Evolutionary conservation across 2,329 filamentous ascomycete genomes (phyloP).

Genomic region (Madurella fahalii): DNA sequence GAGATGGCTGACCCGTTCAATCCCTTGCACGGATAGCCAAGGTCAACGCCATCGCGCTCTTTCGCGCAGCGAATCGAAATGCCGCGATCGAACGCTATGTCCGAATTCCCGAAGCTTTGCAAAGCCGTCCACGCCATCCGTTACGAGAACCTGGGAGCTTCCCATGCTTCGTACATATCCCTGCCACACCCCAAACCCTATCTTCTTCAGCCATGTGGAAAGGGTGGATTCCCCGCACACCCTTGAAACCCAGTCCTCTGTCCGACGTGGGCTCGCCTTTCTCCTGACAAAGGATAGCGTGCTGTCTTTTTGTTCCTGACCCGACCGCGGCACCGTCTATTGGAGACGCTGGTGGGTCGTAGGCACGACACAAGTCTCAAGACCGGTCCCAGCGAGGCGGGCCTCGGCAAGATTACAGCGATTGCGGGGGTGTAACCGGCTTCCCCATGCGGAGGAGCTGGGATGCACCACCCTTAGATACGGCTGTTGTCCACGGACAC

Average conservation of each 20-base stretch:
- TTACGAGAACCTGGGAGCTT: conserved; percentile 3
- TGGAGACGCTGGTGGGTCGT: conserved; percentile 13
- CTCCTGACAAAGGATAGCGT: neutral
- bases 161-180: conserved; percentile 4
- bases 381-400: conserved; percentile 20
- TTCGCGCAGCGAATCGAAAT: conserved; percentile 13
- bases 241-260: conserved; percentile 10
- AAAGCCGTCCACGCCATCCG: conserved; percentile 4
- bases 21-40: neutral
- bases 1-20: neutral
- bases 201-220: conserved; percentile 7
- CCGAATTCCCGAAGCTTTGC: conserved; percentile 17
- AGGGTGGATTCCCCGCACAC: conserved; percentile 16
- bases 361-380: conserved; percentile 8
- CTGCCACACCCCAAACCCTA: neutral
- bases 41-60: neutral
- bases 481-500: conserved; percentile 23
- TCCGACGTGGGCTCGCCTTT: conserved; percentile 1
- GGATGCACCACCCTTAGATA: conserved; percentile 17
- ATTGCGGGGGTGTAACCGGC: conserved; percentile 16
- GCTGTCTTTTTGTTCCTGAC: neutral
- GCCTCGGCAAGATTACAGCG: conserved; percentile 12
- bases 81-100: conserved; percentile 14
- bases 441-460: conserved; percentile 18
- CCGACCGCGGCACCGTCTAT: conserved; percentile 8